phyloP scores from a whole-genome alignment of 2,329 filamentous ascomycete genomes.

The Huntiella bhutanensis region DNA sequence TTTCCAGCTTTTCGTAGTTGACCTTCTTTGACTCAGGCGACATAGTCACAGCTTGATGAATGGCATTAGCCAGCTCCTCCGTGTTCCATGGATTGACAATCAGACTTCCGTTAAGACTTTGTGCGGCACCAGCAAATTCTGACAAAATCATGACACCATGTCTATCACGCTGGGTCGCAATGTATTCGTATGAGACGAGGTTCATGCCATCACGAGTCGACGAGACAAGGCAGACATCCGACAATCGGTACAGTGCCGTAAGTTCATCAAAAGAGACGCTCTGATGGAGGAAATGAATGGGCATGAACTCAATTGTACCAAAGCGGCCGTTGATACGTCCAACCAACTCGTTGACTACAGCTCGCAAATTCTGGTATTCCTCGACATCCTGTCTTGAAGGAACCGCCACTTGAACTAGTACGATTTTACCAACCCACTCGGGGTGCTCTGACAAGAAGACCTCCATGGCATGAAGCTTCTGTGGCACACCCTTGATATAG shows the following conservation, averaged over 20 bases:
- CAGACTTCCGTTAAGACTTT: constrained; percentile 79
- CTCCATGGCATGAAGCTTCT: constrained; percentile 91
- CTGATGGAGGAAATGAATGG: constrained; percentile 96
- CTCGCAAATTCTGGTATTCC: constrained; percentile 90
- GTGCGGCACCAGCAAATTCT: constrained; percentile 89
- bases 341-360: constrained; percentile 90
- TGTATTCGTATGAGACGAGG: constrained; percentile 94
- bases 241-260: constrained; percentile 79
- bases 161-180: constrained; percentile 75
- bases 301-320: constrained; percentile 95
- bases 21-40: constrained; percentile 65
- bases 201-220: constrained; percentile 99
- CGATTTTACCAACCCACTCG: constrained; percentile 94
- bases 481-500: constrained; percentile 97
- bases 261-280: constrained; percentile 89
- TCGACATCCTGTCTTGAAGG: constrained; percentile 91
- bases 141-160: constrained; percentile 90
- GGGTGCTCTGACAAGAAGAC: constrained; percentile 94
- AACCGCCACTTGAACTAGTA: constrained; percentile 88
- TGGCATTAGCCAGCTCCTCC: constrained; percentile 78
- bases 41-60: constrained; percentile 96
- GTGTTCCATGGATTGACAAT: constrained; percentile 99
- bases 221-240: constrained; percentile 79
- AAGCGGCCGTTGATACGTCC: constrained; percentile 95
- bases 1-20: constrained; percentile 82